Evolutionary conservation across 2,329 filamentous ascomycete genomes (phyloP).

Genomic region (Triangularia verruculosa): DNA sequence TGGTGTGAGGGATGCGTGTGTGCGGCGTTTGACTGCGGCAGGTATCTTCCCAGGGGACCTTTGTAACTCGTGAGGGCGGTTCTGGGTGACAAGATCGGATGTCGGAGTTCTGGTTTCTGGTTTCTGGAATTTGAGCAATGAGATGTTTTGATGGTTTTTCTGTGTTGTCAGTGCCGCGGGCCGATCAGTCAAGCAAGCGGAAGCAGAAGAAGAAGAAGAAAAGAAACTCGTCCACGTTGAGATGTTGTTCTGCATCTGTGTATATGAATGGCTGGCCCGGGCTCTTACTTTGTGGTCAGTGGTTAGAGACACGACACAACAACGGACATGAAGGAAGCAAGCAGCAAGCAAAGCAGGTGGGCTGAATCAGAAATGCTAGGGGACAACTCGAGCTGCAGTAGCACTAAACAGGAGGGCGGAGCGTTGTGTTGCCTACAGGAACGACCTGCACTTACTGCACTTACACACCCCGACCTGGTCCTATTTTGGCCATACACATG

Average conservation of each 20-base stretch:
- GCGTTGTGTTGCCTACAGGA: constrained; percentile 21
- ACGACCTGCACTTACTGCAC: constrained; percentile 14
- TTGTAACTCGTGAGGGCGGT: not conserved
- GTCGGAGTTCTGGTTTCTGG: too few relatives aligned
- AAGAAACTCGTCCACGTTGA: not conserved
- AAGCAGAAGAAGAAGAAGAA: not conserved
- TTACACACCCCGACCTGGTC: constrained; percentile 13
- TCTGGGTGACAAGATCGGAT: not conserved
- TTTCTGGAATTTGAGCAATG: not conserved
- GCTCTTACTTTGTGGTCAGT: not conserved
- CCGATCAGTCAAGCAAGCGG: not conserved
- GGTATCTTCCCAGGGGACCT: not conserved
- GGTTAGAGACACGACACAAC: not conserved
- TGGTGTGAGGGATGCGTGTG: constrained; percentile 3
- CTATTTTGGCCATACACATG: constrained; percentile 6
- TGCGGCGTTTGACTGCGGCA: constrained; percentile 3
- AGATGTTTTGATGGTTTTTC: not conserved
- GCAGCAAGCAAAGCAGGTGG: constrained; percentile 2
- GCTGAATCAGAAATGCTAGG: constrained; percentile 3
- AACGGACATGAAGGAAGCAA: not conserved
- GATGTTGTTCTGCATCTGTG: not conserved
- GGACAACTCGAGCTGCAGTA: constrained; percentile 7
- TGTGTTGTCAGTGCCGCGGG: constrained; percentile 2
- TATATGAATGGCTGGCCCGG: not conserved
- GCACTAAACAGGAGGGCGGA: constrained; percentile 9